Evolutionary conservation across 2,329 filamentous ascomycete species (phyloP).

Genomic region (Claviceps paspali): DNA sequence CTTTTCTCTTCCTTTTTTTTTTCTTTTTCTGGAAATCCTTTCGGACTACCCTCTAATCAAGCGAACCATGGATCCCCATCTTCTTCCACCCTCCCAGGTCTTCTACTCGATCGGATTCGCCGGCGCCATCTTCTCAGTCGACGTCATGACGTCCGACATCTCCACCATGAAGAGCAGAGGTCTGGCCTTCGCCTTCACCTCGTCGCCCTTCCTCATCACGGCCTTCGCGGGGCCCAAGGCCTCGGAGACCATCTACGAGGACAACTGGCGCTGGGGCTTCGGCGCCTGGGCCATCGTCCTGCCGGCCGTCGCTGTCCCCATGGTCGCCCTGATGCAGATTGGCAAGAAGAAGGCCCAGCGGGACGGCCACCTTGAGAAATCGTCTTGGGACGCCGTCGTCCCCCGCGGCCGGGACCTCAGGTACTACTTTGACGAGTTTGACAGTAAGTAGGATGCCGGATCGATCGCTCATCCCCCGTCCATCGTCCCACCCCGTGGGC

Average conservation of each 20-base stretch:
- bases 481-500: too few species aligned
- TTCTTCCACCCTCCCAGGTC: slow-evolving; percentile 25
- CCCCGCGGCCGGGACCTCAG: slow-evolving; percentile 25
- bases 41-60: too few species aligned
- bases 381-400: not conserved
- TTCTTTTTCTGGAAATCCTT: not conserved
- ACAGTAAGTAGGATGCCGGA: slow-evolving; percentile 27
- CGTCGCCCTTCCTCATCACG: slow-evolving; percentile 30
- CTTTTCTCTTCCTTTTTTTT: not conserved
- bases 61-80: too few species aligned
- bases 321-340: slow-evolving; percentile 36
- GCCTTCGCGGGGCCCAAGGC: slow-evolving; percentile 23
- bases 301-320: slow-evolving; percentile 35
- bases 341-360: slow-evolving; percentile 42
- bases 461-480: too few species aligned
- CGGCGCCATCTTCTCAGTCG: slow-evolving; percentile 45
- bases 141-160: slow-evolving; percentile 51
- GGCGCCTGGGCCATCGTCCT: slow-evolving; percentile 46
- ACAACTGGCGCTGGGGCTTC: slow-evolving; percentile 28
- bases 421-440: slow-evolving; percentile 41
- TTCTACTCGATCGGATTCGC: slow-evolving; percentile 47
- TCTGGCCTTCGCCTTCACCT: slow-evolving; percentile 23
- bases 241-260: slow-evolving; percentile 14
- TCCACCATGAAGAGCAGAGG: slow-evolving; percentile 24
- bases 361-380: slow-evolving; percentile 13